Evolutionary conservation across 78 protist genomes (phyloP).

Genomic region (Speleostelium caveatum): DNA sequence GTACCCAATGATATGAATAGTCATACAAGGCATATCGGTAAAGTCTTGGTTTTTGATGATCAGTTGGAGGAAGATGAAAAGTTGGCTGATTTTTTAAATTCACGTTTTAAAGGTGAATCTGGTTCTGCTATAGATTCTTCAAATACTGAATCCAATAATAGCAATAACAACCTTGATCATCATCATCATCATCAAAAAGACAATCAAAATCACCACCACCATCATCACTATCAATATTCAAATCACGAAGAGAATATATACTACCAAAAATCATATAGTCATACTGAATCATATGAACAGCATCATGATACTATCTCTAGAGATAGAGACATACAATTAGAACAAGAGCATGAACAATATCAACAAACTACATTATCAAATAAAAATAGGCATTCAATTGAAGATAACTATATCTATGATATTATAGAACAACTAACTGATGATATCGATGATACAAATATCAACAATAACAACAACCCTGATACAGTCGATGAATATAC

Average conservation of each 20-base stretch:
- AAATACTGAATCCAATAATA: not conserved
- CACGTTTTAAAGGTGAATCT: constrained; percentile 24
- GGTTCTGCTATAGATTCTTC: not conserved
- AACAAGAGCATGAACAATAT: not conserved
- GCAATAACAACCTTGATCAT: not conserved
- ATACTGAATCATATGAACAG: not conserved
- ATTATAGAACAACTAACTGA: not conserved
- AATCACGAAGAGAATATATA: not conserved
- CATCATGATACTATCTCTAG: too few species aligned
- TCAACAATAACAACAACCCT: not conserved
- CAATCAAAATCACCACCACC: not conserved
- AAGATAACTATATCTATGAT: not conserved
- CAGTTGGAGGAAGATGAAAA: constrained; percentile 1
- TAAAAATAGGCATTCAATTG: not conserved
- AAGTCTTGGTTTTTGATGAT: constrained; percentile 31
- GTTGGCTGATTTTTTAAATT: not conserved
- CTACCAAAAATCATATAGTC: not conserved
- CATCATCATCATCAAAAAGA: not conserved
- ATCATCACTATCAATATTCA: not conserved
- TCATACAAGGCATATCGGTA: too few species aligned
- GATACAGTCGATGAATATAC: not conserved
- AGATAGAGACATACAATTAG: not conserved
- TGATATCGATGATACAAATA: not conserved
- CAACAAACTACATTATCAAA: not conserved
- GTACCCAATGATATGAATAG: too few species aligned